Conservation (phyloP, 179 eudicot genomes). For the Vitellaria paradoxa region DNA sequence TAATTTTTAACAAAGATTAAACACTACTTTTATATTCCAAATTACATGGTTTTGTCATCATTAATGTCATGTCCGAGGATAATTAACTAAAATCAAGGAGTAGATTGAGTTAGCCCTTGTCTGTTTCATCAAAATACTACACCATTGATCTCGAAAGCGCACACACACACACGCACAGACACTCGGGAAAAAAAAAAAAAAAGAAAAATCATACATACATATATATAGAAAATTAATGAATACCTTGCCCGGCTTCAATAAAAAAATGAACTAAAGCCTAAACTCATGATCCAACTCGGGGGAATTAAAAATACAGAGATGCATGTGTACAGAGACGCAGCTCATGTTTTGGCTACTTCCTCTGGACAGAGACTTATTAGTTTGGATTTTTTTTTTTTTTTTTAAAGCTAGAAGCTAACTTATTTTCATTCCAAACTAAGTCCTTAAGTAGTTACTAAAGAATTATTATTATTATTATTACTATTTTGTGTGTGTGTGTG, state of each 20-base stretch:
- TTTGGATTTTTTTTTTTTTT: too few species aligned
- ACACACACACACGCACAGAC: too few species aligned
- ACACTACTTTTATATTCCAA: neutral
- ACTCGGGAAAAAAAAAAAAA: neutral
- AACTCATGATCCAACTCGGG: neutral
- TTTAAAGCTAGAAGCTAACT: too few species aligned
- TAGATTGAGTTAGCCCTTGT: slow-evolving; percentile 17
- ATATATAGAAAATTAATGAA: neutral
- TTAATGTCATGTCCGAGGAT: slow-evolving; percentile 16
- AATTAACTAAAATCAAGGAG: slow-evolving; percentile 12
- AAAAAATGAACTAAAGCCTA: neutral
- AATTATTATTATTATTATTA: too few species aligned
- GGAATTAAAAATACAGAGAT: neutral
- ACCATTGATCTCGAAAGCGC: slow-evolving; percentile 15
- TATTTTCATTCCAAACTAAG: too few species aligned
- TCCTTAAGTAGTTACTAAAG: too few species aligned
- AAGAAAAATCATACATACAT: neutral
- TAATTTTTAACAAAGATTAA: neutral
- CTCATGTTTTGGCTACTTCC: neutral
- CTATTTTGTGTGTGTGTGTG: too few species aligned
- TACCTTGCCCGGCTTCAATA: neutral
- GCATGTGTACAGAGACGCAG: neutral
- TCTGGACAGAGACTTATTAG: neutral
- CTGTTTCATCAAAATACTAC: neutral
- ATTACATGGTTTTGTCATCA: slow-evolving; percentile 13